A percentile compares a stretch with the other conserved stretches of the same genome.
Evolutionary conservation across 768 basidiomycete genomes (phyloP).

Genomic region (Lactarius pseudohatsudake): DNA sequence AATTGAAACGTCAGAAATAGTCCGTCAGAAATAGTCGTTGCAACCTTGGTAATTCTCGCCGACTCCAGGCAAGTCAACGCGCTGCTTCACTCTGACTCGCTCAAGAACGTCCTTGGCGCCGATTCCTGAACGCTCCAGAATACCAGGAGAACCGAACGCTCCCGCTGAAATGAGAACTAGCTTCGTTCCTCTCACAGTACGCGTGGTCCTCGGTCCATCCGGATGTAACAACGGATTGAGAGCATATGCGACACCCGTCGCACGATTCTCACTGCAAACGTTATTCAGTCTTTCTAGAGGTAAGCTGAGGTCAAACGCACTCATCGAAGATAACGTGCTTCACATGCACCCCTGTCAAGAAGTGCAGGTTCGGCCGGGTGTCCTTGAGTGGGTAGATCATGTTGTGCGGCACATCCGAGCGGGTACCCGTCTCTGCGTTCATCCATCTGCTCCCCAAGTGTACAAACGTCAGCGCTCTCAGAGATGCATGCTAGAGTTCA

Average conservation of each 20-base stretch:
- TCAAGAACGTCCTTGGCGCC: slow-evolving; percentile 37
- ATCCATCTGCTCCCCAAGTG: slow-evolving; percentile 47
- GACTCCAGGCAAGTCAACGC: slow-evolving; percentile 38
- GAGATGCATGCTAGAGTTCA: slow-evolving; percentile 28
- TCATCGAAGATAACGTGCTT: slow-evolving; percentile 38
- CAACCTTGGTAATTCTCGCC: slow-evolving; percentile 41
- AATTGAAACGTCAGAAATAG: no score
- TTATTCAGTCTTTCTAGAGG: background rate
- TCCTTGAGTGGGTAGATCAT: slow-evolving; percentile 40
- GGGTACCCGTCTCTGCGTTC: slow-evolving; percentile 45
- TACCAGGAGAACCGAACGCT: slow-evolving; percentile 39
- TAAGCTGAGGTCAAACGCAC: slow-evolving; percentile 26
- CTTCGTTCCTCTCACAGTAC: slow-evolving; percentile 35
- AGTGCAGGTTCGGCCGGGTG: slow-evolving; percentile 35
- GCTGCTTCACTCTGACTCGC: slow-evolving; percentile 32
- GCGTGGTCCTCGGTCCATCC: slow-evolving; percentile 29
- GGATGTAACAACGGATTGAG: background rate
- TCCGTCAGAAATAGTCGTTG: background rate
- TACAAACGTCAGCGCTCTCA: background rate
- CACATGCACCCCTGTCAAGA: slow-evolving; percentile 38
- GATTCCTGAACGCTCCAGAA: slow-evolving; percentile 52
- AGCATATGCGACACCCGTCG: slow-evolving; percentile 24
- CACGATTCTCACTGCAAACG: slow-evolving; percentile 28
- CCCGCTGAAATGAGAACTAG: slow-evolving; percentile 44
- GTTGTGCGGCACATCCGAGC: slow-evolving; percentile 40